Evolutionary conservation across 192 early-diverging fungal species (phyloP).

Genomic region (Entomortierella chlamydospora): DNA sequence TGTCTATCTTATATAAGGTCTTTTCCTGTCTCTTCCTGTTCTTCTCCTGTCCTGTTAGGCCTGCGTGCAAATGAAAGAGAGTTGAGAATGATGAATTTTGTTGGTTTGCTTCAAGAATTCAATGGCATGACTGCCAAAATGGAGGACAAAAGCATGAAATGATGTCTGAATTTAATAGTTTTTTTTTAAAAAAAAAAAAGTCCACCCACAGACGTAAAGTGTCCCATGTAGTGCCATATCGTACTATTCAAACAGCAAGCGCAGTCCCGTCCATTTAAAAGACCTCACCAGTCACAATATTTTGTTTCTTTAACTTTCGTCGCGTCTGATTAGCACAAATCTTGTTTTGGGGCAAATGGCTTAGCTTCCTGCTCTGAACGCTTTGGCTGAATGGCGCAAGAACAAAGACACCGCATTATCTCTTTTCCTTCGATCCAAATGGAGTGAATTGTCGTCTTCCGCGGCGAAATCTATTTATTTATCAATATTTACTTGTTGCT

Average conservation of each 20-base stretch:
- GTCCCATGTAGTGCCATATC: neutral
- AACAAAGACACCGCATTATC: constrained; percentile 27
- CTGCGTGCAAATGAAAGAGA: too few relatives aligned
- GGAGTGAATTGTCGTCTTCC: constrained; percentile 44
- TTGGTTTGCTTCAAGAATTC: too few relatives aligned
- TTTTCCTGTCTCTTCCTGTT: too few relatives aligned
- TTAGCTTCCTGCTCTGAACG: constrained; percentile 9
- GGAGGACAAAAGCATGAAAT: too few relatives aligned
- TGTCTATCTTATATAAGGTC: too few relatives aligned
- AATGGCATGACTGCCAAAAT: too few relatives aligned
- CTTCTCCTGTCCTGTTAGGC: too few relatives aligned
- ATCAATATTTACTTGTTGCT: neutral
- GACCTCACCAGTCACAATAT: constrained; percentile 11
- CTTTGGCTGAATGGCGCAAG: constrained; percentile 38
- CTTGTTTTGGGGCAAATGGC: constrained; percentile 7
- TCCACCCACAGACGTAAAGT: neutral
- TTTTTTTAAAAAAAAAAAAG: too few relatives aligned
- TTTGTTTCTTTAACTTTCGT: constrained; percentile 27
- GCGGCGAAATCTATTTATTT: constrained; percentile 14
- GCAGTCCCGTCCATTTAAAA: neutral
- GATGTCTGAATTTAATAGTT: too few relatives aligned
- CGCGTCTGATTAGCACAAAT: constrained; percentile 33
- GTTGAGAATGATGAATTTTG: too few relatives aligned
- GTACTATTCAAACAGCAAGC: neutral
- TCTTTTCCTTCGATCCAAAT: constrained; percentile 40